Evolutionary conservation across 495 filamentous ascomycete genomes (phyloP).

Genomic region (Hyphodiscus hymeniophilus): DNA sequence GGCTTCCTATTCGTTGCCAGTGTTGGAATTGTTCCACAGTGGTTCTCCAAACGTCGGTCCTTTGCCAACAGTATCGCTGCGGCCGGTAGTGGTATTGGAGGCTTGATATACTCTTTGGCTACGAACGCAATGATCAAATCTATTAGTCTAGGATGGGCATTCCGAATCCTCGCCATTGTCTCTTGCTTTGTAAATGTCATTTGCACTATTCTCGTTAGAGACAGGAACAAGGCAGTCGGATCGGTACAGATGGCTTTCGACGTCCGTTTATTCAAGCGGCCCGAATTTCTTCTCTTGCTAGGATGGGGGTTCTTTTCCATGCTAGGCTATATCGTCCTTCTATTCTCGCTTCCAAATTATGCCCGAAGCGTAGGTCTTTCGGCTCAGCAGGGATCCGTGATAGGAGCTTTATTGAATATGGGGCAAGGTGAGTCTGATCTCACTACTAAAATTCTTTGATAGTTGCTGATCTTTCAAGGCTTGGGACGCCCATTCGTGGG

Average conservation of each 20-base stretch:
- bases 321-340: conserved; percentile 53
- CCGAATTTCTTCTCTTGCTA: conserved; percentile 52
- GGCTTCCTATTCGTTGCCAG: conserved; percentile 64
- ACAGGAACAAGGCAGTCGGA: conserved; percentile 52
- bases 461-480: conserved; percentile 11
- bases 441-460: neutral
- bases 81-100: conserved; percentile 57
- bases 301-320: conserved; percentile 60
- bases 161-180: conserved; percentile 48
- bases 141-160: conserved; percentile 47
- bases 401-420: conserved; percentile 59
- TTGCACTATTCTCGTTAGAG: conserved; percentile 46
- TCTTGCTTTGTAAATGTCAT: conserved; percentile 41
- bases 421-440: conserved; percentile 35
- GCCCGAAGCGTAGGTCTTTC: conserved; percentile 49
- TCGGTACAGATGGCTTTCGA: conserved; percentile 46
- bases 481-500: conserved; percentile 59
- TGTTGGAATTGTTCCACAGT: conserved; percentile 58
- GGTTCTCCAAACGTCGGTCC: conserved; percentile 56
- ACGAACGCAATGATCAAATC: conserved; percentile 46
- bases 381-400: conserved; percentile 51
- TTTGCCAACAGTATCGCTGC: conserved; percentile 62
- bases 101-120: conserved; percentile 44
- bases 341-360: conserved; percentile 59
- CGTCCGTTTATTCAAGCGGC: conserved; percentile 40